A percentile compares a stretch with the other conserved stretches of the same genome.
phyloP scores from a whole-genome alignment of 2,329 filamentous ascomycete genomes.

The Xenosphaeropsis pyriputrescens region DNA sequence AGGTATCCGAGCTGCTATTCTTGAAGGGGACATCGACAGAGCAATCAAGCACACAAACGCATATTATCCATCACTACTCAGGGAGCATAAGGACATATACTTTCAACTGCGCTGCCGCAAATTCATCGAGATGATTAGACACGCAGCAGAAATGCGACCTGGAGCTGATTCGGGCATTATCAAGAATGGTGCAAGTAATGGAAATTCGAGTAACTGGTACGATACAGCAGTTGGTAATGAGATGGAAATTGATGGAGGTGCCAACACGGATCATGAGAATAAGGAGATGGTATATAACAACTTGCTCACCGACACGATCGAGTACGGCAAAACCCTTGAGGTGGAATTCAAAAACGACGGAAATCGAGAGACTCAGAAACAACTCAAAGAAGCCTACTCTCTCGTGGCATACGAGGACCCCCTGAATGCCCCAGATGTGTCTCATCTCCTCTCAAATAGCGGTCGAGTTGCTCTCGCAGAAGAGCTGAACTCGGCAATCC shows the following conservation, averaged over 20 bases:
- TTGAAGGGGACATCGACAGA: constrained; percentile 84
- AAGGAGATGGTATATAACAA: constrained; percentile 15
- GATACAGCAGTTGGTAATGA: constrained; percentile 20
- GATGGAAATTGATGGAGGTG: constrained; percentile 41
- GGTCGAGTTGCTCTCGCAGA: constrained; percentile 73
- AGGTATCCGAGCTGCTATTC: constrained; percentile 77
- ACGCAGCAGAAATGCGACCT: constrained; percentile 47
- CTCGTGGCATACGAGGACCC: constrained; percentile 79
- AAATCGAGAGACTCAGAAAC: constrained; percentile 53
- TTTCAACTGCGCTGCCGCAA: constrained; percentile 82
- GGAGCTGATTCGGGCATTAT: constrained; percentile 13
- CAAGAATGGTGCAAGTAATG: constrained; percentile 20
- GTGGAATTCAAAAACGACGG: constrained; percentile 63
- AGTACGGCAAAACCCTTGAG: constrained; percentile 67
- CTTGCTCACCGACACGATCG: constrained; percentile 54
- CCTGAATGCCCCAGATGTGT: constrained; percentile 56
- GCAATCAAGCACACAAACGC: constrained; percentile 69
- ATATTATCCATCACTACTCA: constrained; percentile 69
- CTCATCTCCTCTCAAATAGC: constrained; percentile 61
- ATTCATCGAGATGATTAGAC: constrained; percentile 88
- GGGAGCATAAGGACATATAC: constrained; percentile 68
- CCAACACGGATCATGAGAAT: constrained; percentile 29
- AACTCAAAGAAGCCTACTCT: constrained; percentile 74
- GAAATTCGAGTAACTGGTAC: constrained; percentile 21
- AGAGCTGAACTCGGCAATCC: constrained; percentile 83